These are phyloP conservation scores for Cantharellus anzutake DNA, from an alignment of 768 basidiomycete genomes.

Conservation along the genomic window DNA sequence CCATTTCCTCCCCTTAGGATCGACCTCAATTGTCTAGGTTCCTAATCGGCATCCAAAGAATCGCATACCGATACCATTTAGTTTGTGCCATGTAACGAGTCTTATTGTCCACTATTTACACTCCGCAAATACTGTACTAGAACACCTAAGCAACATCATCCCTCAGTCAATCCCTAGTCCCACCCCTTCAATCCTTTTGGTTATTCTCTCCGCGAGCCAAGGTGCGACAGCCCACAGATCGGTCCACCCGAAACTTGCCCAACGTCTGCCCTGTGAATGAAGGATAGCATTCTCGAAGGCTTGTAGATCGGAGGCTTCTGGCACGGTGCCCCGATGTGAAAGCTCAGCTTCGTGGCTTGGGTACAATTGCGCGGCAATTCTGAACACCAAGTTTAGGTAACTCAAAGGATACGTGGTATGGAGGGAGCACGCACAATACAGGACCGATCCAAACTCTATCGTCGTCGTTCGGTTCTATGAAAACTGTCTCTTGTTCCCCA, in stretches of 20 bases:
- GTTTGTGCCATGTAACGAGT: too few species aligned
- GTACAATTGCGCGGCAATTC: not conserved
- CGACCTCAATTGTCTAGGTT: too few species aligned
- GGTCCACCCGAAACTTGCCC: constrained; percentile 47
- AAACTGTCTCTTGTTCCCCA: too few species aligned
- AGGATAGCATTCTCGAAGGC: not conserved
- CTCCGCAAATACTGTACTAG: too few species aligned
- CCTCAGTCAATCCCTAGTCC: constrained; percentile 35
- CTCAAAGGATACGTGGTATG: not conserved
- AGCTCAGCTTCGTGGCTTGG: not conserved
- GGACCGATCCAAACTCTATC: constrained; percentile 9
- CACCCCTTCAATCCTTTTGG: constrained; percentile 45
- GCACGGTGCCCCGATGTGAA: not conserved
- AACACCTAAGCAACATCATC: not conserved
- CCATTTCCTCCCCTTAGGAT: too few species aligned
- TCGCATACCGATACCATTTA: too few species aligned
- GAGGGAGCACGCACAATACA: constrained; percentile 4
- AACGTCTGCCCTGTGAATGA: constrained; percentile 17
- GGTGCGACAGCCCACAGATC: constrained; percentile 59
- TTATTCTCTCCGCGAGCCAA: constrained; percentile 44
- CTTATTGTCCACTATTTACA: too few species aligned
- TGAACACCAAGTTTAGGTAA: not conserved
- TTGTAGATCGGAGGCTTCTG: not conserved
- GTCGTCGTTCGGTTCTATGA: not conserved
- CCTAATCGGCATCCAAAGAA: too few species aligned